Conservation (phyloP, 805 yeast species). For the Cyberlindnera subsufficiens region DNA sequence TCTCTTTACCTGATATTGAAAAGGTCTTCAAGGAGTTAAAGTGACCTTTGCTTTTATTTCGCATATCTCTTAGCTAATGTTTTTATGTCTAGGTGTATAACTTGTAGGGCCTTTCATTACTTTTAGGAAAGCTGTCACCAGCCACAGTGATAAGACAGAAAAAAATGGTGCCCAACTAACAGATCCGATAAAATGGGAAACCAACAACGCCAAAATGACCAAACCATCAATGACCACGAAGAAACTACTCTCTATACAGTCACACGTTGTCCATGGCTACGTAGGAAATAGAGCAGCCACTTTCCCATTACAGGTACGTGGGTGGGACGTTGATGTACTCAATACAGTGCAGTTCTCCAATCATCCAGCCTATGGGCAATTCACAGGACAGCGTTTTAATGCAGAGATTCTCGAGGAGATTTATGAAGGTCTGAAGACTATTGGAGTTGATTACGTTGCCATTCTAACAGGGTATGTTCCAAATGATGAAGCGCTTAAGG, state of each 20-base stretch:
- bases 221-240: not conserved
- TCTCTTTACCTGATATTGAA: conserved; percentile 18
- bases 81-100: too few species aligned
- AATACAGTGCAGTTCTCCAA: conserved; percentile 88
- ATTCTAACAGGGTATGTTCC: conserved; percentile 81
- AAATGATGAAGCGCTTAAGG: conserved; percentile 45
- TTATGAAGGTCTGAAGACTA: conserved; percentile 47
- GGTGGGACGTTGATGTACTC: conserved; percentile 90
- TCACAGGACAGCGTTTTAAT: conserved; percentile 50
- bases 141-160: too few species aligned
- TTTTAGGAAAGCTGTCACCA: too few species aligned
- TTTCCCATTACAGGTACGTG: conserved; percentile 77
- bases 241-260: conserved; percentile 53
- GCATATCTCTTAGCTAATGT: too few species aligned
- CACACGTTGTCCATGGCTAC: conserved; percentile 93
- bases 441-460: conserved; percentile 50
- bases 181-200: not conserved
- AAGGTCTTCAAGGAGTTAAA: conserved; percentile 3
- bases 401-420: conserved; percentile 43
- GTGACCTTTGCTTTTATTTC: not conserved
- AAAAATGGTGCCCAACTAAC: too few species aligned
- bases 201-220: not conserved
- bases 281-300: conserved; percentile 92
- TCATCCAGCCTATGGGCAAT: conserved; percentile 81
- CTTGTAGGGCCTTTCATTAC: too few species aligned